phyloP scores from a whole-genome alignment of 306 rosid genomes.

The Datisca glomerata region DNA sequence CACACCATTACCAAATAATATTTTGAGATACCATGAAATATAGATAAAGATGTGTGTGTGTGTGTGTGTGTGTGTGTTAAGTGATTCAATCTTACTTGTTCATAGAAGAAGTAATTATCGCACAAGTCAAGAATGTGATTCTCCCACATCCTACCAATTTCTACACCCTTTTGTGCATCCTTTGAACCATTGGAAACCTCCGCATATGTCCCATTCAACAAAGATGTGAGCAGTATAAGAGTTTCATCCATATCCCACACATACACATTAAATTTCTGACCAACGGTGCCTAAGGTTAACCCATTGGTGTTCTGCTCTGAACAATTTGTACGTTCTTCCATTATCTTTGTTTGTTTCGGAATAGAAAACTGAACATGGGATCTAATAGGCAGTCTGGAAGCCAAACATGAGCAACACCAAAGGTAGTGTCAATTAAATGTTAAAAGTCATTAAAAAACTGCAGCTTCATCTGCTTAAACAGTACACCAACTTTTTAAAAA shows the following conservation, averaged over 20 bases:
- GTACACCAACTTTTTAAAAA: background rate
- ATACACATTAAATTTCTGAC: constrained; percentile 42
- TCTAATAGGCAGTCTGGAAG: constrained; percentile 7
- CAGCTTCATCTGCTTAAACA: background rate
- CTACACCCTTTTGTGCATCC: constrained; percentile 62
- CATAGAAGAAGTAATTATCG: constrained; percentile 77
- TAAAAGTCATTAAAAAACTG: too few relatives aligned
- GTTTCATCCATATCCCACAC: constrained; percentile 99
- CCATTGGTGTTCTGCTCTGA: constrained; percentile 19
- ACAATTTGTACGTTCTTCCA: constrained; percentile 30
- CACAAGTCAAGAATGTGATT: constrained; percentile 63
- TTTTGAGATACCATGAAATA: background rate
- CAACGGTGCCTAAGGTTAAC: constrained; percentile 13
- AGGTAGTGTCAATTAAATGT: constrained; percentile 15
- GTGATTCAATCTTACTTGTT: constrained; percentile 45
- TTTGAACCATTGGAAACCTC: constrained; percentile 55
- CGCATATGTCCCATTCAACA: constrained; percentile 64
- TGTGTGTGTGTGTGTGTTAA: too few relatives aligned
- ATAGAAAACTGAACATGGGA: constrained; percentile 2
- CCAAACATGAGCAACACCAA: constrained; percentile 5
- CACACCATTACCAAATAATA: constrained; percentile 1
- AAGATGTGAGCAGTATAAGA: constrained; percentile 71
- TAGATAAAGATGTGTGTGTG: too few relatives aligned
- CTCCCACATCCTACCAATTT: constrained; percentile 83
- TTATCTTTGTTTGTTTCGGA: constrained; percentile 10